Percentiles rank a stretch among this genome's conserved stretches.
These are phyloP conservation scores for slime mould (Dictyostelium discoideum) DNA, from an alignment of 78 protist species.

Conservation along the genomic window DNA sequence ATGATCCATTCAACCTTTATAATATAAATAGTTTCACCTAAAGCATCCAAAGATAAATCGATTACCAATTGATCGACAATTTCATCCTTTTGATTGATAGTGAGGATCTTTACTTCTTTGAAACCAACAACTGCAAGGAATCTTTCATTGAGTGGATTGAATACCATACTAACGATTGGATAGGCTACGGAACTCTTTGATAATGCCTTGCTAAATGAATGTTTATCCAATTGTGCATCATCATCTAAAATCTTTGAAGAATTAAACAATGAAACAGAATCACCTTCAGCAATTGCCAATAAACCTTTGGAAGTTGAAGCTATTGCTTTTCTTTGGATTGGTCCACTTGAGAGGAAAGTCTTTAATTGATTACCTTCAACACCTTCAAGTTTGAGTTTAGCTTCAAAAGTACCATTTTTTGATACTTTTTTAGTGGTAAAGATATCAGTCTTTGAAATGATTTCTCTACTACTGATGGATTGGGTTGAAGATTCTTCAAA, in stretches of 20 bases:
- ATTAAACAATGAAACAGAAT: slow-evolving; percentile 10
- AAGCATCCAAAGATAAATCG: slow-evolving; percentile 32
- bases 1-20: slow-evolving; percentile 80
- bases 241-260: slow-evolving; percentile 48
- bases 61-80: slow-evolving; percentile 64
- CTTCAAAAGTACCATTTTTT: slow-evolving; percentile 57
- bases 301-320: slow-evolving; percentile 32
- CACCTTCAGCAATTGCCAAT: slow-evolving; percentile 57
- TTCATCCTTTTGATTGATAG: slow-evolving; percentile 55
- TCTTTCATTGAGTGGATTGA: slow-evolving; percentile 50
- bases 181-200: slow-evolving; percentile 33
- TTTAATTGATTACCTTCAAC: slow-evolving; percentile 51
- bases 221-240: slow-evolving; percentile 35
- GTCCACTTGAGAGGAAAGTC: slow-evolving; percentile 5
- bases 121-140: slow-evolving; percentile 78
- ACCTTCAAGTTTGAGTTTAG: slow-evolving; percentile 63
- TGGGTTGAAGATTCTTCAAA: neutral
- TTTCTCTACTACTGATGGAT: neutral
- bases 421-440: slow-evolving; percentile 35
- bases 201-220: slow-evolving; percentile 19
- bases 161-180: slow-evolving; percentile 58
- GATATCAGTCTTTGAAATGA: slow-evolving; percentile 25
- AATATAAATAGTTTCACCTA: slow-evolving; percentile 31
- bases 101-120: slow-evolving; percentile 55
- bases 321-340: slow-evolving; percentile 40